Base-by-base conservation (phyloP, 441 rosid genomes). In the Codiaeum variegatum region DNA sequence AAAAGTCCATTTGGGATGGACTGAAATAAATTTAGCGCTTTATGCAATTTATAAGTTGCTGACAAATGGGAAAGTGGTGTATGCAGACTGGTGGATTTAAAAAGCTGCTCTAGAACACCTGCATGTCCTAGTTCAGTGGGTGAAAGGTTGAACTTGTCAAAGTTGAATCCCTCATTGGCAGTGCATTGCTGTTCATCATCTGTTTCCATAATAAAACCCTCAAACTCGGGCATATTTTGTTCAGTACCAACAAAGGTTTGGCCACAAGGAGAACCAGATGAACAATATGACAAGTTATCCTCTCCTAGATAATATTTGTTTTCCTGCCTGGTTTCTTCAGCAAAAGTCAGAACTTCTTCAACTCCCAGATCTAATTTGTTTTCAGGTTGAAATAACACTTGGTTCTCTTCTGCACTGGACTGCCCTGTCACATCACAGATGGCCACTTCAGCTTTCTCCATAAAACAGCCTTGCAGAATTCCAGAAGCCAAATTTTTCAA, bases 1-100 rank as follows among this genome's bases (percentile, higher is more conserved):
- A 87, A 83, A 73, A 88, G 83, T 65, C 93, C 90, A 73, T 83
- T 81, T 62, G 98, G 93, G 71, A 89, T 82, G 40, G 97, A 89
- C 62, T 82, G 88, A 74, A 85, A 79, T 31, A 82, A 74, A 65
- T 78, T 82, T 24, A 81, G 74, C 16, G 71, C 77, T 77, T 71
- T 71, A 6, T 83, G 80, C 36, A 84, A 67, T 66, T 78, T 77
- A 76, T 78, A 82, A 21, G 85, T 80, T 46, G 83, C 76, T 61
- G 89, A 79, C 69, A 84, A 75, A 68, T 82, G 86, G 52, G 87
- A 75, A 44, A 81, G 82, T 31, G 99, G 97, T 64, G 96, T 89
- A 74, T 70, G 77, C 78, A 75, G 66, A 82, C 86, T 76, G 78
- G 85, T 85, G 75, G 97, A 89, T 85, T 83, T 87, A 73, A 88